Conservation (phyloP, 208 protist species). For the Leishmania gerbilli region DNA sequence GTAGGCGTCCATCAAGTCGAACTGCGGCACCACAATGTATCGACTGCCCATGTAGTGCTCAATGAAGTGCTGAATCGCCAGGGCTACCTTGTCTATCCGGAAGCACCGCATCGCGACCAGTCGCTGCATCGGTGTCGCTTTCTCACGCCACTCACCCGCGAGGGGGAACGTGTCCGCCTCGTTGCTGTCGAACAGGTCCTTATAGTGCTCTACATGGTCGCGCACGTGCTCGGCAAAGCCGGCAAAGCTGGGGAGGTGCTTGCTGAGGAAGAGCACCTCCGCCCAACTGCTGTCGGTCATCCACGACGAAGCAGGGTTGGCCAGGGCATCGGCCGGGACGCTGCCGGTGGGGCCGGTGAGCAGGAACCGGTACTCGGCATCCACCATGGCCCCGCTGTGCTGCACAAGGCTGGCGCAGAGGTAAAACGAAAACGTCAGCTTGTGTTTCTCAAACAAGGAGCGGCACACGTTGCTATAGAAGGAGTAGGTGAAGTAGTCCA, state of each 20-base stretch:
- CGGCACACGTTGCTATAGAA: conserved; percentile 98
- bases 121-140: conserved; percentile 91
- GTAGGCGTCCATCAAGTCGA: conserved; percentile 94
- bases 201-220: conserved; percentile 80
- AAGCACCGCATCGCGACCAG: conserved; percentile 95
- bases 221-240: conserved; percentile 92
- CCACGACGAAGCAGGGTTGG: conserved; percentile 94
- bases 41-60: conserved; percentile 89
- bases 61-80: conserved; percentile 94
- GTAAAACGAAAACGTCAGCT: conserved; percentile 98
- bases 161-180: conserved; percentile 81
- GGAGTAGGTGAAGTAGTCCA: conserved; percentile 96
- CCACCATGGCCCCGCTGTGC: conserved; percentile 78
- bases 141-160: conserved; percentile 76
- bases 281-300: conserved; percentile 94
- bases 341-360: conserved; percentile 85
- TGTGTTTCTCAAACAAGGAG: conserved; percentile 98
- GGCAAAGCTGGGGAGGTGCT: conserved; percentile 66
- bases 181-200: conserved; percentile 92
- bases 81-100: conserved; percentile 96
- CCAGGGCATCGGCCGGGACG: conserved; percentile 32
- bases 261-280: conserved; percentile 88
- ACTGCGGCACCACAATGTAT: conserved; percentile 96
- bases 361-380: conserved; percentile 91
- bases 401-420: conserved; percentile 91